Evolutionary conservation across 2,329 filamentous ascomycete species (phyloP), one percentile per base, ranked within the genome.

Genomic region (Exophiala lecanii-corni): DNA sequence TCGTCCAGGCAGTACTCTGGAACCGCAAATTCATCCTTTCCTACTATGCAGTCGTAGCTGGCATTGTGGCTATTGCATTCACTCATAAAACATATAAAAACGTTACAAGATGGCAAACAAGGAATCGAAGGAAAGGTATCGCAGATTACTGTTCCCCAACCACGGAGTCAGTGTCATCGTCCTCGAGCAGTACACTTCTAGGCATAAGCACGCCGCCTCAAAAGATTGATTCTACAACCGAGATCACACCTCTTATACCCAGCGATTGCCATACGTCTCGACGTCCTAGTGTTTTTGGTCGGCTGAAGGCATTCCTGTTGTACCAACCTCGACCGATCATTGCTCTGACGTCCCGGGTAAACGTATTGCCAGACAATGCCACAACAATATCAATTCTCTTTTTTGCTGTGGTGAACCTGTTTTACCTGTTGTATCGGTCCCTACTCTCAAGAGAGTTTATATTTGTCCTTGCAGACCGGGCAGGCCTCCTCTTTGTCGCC

Each of bases 301-400:
- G 39, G 25, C 38, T 53, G 23, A 41, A 39, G 40, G 43, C 51
- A 18, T 55, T 44, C 49, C 54, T 81, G 12, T 71, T 75, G 47
- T 77, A 80, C 45, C 79, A 83, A 54, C 79, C 79, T 10, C 60
- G 54, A 12, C 72, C 73, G 0, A 64, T 82, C 9, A 77, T 76
- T 0, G n/a, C 80, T 17, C 47, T 82, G 55, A 73, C 78, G 57
- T 39, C 50, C 9, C 42, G 45, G n/a, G 32, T 39, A 9, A 76
- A 75, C 41, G 61, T 63, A 1, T 64, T 81, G 2, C 79, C 80
- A 0, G 70, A 75, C 5, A 82, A 82, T 52, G 70, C 67, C 4
- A 73, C 73, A 0, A 73, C 74, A 0, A 49, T 82, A 4, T 61
- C 75, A 36, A 64, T 82, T 25, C 45, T 73, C 3, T 55, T 63